phyloP scores from a whole-genome alignment of 768 basidiomycete species.

The Boletellus ananiceps region DNA sequence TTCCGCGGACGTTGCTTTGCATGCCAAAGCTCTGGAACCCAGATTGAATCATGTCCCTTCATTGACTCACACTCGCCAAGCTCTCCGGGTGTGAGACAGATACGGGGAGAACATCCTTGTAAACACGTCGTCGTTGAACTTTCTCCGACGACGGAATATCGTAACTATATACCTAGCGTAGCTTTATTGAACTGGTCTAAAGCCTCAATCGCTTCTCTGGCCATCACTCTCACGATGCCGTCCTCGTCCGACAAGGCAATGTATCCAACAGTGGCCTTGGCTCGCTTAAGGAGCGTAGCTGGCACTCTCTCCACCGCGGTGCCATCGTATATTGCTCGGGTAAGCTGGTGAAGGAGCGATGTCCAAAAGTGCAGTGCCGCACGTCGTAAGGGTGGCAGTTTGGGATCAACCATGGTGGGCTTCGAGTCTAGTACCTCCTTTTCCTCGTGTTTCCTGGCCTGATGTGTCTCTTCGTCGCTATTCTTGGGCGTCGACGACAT shows the following conservation, averaged over 20 bases:
- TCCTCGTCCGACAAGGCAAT: constrained; percentile 71
- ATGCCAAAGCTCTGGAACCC: constrained; percentile 39
- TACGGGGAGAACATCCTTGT: constrained; percentile 60
- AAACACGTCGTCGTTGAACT: too few species aligned
- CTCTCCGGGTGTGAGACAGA: constrained; percentile 80
- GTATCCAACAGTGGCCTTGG: constrained; percentile 62
- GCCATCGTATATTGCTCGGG: constrained; percentile 46
- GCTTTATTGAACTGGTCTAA: constrained; percentile 49
- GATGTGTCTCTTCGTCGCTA: constrained; percentile 8
- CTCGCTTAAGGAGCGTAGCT: constrained; percentile 40
- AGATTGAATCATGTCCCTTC: constrained; percentile 58
- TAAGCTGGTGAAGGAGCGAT: constrained; percentile 58
- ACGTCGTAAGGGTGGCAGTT: constrained; percentile 77
- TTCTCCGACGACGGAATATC: too few species aligned
- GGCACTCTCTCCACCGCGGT: constrained; percentile 16
- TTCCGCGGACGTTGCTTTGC: constrained; percentile 17
- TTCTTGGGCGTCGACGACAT: constrained; percentile 14
- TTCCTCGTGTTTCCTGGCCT: constrained; percentile 7
- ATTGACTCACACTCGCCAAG: constrained; percentile 80
- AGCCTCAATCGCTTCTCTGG: constrained; percentile 59
- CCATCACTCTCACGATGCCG: constrained; percentile 66
- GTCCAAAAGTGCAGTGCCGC: constrained; percentile 83
- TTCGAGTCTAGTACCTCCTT: constrained; percentile 43
- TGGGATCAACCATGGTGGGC: constrained; percentile 54
- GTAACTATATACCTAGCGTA: constrained; percentile 30